phyloP scores from a whole-genome alignment of 805 yeast species.

The fission yeast (Schizosaccharomyces pombe) region DNA sequence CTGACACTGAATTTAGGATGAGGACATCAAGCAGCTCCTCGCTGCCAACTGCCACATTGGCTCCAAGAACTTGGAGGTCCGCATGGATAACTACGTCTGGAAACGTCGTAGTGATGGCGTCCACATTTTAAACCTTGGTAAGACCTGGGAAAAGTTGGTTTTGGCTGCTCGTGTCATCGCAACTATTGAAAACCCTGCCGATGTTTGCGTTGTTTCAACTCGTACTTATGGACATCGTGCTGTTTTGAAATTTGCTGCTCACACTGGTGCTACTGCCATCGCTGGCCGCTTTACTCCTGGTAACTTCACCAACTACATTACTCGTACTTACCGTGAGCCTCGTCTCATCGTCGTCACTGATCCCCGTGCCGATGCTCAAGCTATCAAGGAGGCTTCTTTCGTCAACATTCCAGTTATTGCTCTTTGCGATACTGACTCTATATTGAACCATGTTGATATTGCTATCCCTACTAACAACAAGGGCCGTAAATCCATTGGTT shows the following conservation, averaged over 20 bases:
- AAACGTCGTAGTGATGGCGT: slow-evolving; percentile 99
- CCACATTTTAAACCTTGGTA: slow-evolving; percentile 90
- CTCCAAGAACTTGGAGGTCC: slow-evolving; percentile 98
- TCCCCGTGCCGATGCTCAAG: slow-evolving; percentile 99
- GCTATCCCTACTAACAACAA: slow-evolving; percentile 99
- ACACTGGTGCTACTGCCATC: slow-evolving; percentile 99
- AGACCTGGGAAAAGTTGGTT: slow-evolving; percentile 94
- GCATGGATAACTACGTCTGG: slow-evolving; percentile 83
- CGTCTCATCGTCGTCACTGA: slow-evolving; percentile 96
- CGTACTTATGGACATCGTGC: slow-evolving; percentile 99
- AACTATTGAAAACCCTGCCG: slow-evolving; percentile 95
- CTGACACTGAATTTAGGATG: too few relatives aligned
- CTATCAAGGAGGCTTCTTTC: slow-evolving; percentile 98
- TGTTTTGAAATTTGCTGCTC: slow-evolving; percentile 96
- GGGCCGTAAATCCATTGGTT: slow-evolving; percentile 99
- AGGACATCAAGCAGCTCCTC: slow-evolving; percentile 91
- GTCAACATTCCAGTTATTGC: slow-evolving; percentile 99
- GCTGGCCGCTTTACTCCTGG: slow-evolving; percentile 99
- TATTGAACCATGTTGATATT: slow-evolving; percentile 95
- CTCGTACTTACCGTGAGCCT: slow-evolving; percentile 99
- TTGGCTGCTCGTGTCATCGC: slow-evolving; percentile 99
- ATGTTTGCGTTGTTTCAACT: slow-evolving; percentile 95
- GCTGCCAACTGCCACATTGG: slow-evolving; percentile 99
- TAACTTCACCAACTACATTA: slow-evolving; percentile 98
- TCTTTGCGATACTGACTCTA: slow-evolving; percentile 94